Evolutionary conservation across 2,329 filamentous ascomycete species (phyloP).

Genomic region (Colletotrichum sojae): DNA sequence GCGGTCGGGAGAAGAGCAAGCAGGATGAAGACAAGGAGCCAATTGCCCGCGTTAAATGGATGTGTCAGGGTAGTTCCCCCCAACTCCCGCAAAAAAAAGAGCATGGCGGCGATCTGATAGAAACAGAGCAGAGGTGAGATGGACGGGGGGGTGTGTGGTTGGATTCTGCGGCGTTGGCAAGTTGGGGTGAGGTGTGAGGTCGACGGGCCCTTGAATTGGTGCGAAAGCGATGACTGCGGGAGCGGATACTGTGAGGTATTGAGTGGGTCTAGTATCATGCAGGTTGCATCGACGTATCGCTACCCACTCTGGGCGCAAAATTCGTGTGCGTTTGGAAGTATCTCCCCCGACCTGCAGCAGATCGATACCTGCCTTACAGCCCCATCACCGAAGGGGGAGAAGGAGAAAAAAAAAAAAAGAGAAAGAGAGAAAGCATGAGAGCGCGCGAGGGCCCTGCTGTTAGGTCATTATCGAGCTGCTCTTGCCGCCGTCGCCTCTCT

Average conservation of each 20-base stretch:
- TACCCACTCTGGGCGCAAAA: neutral
- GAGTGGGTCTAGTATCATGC: constrained; percentile 38
- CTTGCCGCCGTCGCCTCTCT: constrained; percentile 23
- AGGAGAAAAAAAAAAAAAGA: neutral
- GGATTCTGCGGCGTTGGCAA: constrained; percentile 39
- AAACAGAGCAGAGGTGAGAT: constrained; percentile 32
- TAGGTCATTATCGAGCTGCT: constrained; percentile 12
- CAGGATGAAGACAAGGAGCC: neutral
- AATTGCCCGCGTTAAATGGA: neutral
- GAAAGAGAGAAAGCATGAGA: constrained; percentile 1
- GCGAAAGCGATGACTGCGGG: constrained; percentile 39
- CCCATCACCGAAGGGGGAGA: constrained; percentile 20
- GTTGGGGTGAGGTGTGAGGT: constrained; percentile 40
- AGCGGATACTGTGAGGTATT: constrained; percentile 37
- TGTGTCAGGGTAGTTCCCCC: constrained; percentile 14
- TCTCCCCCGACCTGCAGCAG: constrained; percentile 29
- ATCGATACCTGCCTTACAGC: constrained; percentile 10
- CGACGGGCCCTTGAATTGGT: constrained; percentile 33
- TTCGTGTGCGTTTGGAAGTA: constrained; percentile 6
- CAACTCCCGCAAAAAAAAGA: constrained; percentile 19
- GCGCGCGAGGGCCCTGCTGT: constrained; percentile 25
- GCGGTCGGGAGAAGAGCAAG: constrained; percentile 4
- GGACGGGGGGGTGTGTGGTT: constrained; percentile 37
- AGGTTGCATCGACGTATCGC: constrained; percentile 31
- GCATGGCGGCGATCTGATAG: constrained; percentile 39